Base-by-base conservation (phyloP, 2,329 filamentous ascomycete genomes). In the Penicillium palitans region DNA sequence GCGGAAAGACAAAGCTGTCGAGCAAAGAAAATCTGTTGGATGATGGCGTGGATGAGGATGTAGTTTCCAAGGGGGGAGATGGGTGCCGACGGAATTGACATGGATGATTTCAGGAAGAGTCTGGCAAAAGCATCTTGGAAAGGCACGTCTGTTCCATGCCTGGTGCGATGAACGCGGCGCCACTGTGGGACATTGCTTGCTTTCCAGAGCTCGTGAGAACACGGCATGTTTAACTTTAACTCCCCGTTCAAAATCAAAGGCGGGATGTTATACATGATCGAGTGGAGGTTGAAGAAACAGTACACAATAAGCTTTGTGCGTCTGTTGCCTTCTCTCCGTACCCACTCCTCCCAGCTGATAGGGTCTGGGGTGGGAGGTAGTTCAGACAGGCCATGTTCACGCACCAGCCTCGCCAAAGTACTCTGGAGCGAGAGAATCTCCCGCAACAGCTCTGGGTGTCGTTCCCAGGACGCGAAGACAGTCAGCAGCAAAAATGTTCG, bases 221-320 rank as follows among this genome's bases (percentile, higher is more conserved):
- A 82, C 0, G 84, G 84, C 62, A 87, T 78, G 51, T 79, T 78
- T 61, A 85, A 69, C 52, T 79, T 79, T 51, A 86, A 68, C 68
- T 86, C 82, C 33, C 78, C 77, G 64, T 83, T 85, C 52, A 84
- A 67, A 27, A 87, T 80, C 44, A 84, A 74, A 0, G 84, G 84
- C 29, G 84, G 83, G 15, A 85, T 83, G 68, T 86, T 83, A 74
- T 85, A 87, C 64, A 84, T 84, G 54, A 87, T 84, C 35, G 81
- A 84, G 61, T 86, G 84, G 2, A 87, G 75, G 64, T 86, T 85
- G 59, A 84, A 83, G 63, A 86, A 80, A 69, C 82, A 80, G 69
- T 84, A 81, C 58, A 84, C 80, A 59, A 84, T 81, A 53, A 84
- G 75, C 66, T 85, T 83, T 21, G 82, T 85, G 55, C 82, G 78